Base-by-base conservation (phyloP, 345 rosid genomes). In the Populus nigra region DNA sequence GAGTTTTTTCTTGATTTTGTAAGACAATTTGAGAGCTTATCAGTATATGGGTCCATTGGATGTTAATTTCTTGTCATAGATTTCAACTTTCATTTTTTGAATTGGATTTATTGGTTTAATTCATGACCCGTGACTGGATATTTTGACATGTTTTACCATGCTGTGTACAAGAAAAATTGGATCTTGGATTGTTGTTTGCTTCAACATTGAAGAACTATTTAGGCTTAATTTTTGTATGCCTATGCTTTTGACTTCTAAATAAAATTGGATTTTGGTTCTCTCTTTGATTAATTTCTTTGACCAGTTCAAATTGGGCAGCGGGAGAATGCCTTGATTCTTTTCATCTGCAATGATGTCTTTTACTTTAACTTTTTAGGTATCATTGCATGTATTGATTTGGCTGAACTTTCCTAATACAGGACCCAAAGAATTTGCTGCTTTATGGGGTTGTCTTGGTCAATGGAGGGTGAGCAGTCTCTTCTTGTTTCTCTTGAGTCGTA, bases 361-460 rank as follows among this genome's bases (percentile, higher is more conserved):
- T 17, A 38, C 11, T 65, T 77, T 31, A 68, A 16, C 62, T 27
- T 57, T 27, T 10, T 33, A 39, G 45, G 39, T 17, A 16, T 78
- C 16, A 55, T 36, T 59, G 61, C 16, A 47, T 43, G 25, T 69
- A 3, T 3, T 73, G 25, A 65, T 25, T 63, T 33, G 16, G 50
- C 20, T 65, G 5, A 47, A 57, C 79, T 73, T 71, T 76, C 47
- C 7, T 36, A 55, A 76, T 82, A 36, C 86, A 87, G 96, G 93
- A 71, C 89, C 88, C 4, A 73, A 35, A 7, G 97, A 87, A 81
- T 91, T 90, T 86, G 84, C 85, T 67, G 91, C 86, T 68, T 83
- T 91, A 38, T 89, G 94, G 94, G 87, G 78, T 77, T 85, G 92
- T 71, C 91, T 93, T 33, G 89, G 88, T 47, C 90, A 89, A 69